These are phyloP conservation scores for Eutypella sp. DNA, from an alignment of 2,329 filamentous ascomycete genomes.

Conservation along the genomic window DNA sequence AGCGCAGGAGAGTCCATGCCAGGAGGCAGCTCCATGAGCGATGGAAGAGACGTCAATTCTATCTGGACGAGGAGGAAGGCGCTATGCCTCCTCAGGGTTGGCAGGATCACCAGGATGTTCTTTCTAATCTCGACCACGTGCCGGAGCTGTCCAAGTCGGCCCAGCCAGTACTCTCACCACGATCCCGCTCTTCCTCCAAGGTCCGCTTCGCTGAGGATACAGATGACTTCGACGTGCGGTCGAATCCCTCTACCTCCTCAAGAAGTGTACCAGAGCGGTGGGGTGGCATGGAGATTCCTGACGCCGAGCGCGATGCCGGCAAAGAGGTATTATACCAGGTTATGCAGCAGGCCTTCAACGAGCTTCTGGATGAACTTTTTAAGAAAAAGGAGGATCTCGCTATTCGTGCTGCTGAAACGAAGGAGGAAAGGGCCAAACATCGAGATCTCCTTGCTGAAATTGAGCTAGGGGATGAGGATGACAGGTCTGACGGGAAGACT, in stretches of 20 bases:
- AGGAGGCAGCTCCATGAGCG: conserved; percentile 59
- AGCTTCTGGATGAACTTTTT: conserved; percentile 84
- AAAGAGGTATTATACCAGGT: conserved; percentile 89
- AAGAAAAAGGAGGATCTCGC: conserved; percentile 73
- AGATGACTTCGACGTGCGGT: conserved; percentile 64
- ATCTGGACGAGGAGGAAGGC: conserved; percentile 81
- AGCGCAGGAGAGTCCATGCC: conserved; percentile 37
- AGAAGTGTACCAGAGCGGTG: conserved; percentile 67
- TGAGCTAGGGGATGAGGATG: conserved; percentile 28
- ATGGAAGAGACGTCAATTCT: conserved; percentile 75
- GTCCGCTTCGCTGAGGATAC: conserved; percentile 70
- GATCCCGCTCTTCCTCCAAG: conserved; percentile 72
- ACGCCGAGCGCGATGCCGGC: conserved; percentile 75
- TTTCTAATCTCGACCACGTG: conserved; percentile 33
- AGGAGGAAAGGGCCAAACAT: conserved; percentile 54
- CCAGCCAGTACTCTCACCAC: conserved; percentile 38
- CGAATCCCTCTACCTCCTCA: conserved; percentile 69
- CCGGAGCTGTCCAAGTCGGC: conserved; percentile 41
- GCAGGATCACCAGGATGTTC: conserved; percentile 54
- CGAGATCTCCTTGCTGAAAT: conserved; percentile 43
- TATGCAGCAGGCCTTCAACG: conserved; percentile 88
- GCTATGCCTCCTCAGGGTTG: conserved; percentile 59
- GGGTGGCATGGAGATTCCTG: conserved; percentile 73
- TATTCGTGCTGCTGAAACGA: conserved; percentile 60
- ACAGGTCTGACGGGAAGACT: conserved; percentile 10